phyloP scores from a whole-genome alignment of 2,329 filamentous ascomycete species.

The Xylariaceae sp. region DNA sequence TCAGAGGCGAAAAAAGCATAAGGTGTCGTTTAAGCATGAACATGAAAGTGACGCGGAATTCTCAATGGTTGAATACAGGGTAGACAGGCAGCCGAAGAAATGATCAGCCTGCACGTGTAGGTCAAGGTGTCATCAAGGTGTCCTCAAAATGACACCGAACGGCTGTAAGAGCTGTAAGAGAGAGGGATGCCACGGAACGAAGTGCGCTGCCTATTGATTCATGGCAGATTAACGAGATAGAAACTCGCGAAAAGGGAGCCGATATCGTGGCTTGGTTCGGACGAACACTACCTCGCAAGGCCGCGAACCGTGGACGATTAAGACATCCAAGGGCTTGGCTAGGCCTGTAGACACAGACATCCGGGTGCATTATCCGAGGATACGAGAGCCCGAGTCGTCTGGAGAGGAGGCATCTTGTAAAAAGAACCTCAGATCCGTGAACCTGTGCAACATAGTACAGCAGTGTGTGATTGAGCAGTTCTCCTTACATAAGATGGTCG shows the following conservation, averaged over 20 bases:
- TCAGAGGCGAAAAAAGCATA: conserved; percentile 1
- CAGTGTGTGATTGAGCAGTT: conserved; percentile 2
- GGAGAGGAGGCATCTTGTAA: background rate
- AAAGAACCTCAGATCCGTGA: conserved; percentile 6
- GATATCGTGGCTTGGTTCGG: background rate
- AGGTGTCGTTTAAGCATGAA: background rate
- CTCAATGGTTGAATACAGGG: background rate
- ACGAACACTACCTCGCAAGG: background rate
- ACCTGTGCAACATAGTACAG: conserved; percentile 15
- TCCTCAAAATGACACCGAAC: background rate
- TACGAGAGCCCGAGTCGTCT: background rate
- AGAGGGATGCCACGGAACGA: background rate
- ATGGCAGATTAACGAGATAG: conserved; percentile 4
- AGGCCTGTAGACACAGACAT: background rate
- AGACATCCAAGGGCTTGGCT: background rate
- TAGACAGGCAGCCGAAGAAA: background rate
- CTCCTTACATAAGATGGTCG: background rate
- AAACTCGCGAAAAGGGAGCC: background rate
- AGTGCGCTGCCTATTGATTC: background rate
- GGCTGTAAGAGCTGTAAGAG: background rate
- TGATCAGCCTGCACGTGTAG: background rate
- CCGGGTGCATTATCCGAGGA: conserved; percentile 20
- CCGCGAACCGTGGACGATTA: background rate
- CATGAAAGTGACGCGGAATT: background rate
- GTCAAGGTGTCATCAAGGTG: background rate